Conservation (phyloP, 306 rosid genomes). For the Inga oerstediana region DNA sequence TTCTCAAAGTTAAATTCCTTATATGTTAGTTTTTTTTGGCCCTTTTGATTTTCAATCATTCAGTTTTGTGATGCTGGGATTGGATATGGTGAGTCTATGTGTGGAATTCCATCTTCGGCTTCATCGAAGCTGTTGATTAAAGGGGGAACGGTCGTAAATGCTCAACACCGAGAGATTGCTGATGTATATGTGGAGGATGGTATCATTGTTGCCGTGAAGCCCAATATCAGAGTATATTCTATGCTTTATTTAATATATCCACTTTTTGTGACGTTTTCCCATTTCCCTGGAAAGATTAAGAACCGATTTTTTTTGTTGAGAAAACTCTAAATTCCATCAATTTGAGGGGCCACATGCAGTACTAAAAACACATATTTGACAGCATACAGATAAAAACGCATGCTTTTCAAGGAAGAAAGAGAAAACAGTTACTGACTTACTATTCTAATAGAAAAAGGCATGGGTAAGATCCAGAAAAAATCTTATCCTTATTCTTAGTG, state of each 20-base stretch:
- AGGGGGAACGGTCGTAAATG: constrained; percentile 83
- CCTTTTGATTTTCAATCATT: not conserved
- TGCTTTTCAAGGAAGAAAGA: not conserved
- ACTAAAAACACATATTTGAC: not conserved
- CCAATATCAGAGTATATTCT: constrained; percentile 55
- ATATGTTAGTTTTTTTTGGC: not conserved
- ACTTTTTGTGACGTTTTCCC: not conserved
- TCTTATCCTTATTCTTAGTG: not conserved
- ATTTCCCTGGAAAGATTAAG: not conserved
- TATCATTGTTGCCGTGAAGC: constrained; percentile 69
- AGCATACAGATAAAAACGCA: not conserved
- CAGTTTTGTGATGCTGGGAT: constrained; percentile 82
- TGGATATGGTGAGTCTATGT: constrained; percentile 49
- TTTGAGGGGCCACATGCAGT: not conserved
- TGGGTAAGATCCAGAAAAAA: not conserved
- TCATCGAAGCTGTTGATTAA: constrained; percentile 69
- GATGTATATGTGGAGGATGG: constrained; percentile 90
- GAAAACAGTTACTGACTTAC: not conserved
- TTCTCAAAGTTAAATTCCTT: not conserved
- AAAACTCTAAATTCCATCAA: not conserved
- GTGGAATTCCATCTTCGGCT: constrained; percentile 43
- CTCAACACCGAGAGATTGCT: constrained; percentile 73
- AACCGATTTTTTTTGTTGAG: not conserved
- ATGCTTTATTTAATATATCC: not conserved
- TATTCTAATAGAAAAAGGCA: too few species aligned